A percentile compares a stretch with the other conserved stretches of the same genome.
Conservation (phyloP, 2,329 filamentous ascomycete species). For the Hymenoscyphus repandus region DNA sequence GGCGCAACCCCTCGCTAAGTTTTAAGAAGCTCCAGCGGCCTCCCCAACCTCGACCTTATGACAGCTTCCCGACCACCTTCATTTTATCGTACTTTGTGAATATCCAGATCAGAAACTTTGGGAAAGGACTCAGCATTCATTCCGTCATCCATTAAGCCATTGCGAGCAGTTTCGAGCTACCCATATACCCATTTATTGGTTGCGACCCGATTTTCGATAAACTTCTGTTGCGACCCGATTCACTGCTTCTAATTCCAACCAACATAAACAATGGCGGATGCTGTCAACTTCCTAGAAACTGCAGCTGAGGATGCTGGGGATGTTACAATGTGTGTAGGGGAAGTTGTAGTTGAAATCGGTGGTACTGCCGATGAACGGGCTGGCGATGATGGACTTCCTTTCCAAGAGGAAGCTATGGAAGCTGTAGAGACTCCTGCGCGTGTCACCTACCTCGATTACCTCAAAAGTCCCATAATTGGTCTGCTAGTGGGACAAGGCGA, state of each 20-base stretch:
- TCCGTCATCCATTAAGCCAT: conserved; percentile 1
- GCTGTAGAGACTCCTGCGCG: conserved; percentile 15
- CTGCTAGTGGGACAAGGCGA: conserved; percentile 60
- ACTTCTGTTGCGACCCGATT: neutral
- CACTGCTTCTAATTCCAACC: neutral
- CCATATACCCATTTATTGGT: neutral
- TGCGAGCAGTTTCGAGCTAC: neutral
- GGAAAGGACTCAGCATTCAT: neutral
- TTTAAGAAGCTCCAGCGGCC: neutral
- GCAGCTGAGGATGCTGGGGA: conserved; percentile 20
- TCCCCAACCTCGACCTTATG: conserved; percentile 2
- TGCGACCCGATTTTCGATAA: neutral
- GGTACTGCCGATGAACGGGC: conserved; percentile 8
- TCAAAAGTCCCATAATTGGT: conserved; percentile 65
- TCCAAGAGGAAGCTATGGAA: conserved; percentile 20
- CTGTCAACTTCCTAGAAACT: conserved; percentile 6
- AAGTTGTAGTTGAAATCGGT: conserved; percentile 25
- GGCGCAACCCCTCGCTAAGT: neutral
- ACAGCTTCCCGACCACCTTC: conserved; percentile 4
- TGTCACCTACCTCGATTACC: conserved; percentile 48
- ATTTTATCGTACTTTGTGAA: neutral
- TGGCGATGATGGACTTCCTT: conserved; percentile 17
- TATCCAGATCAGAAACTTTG: neutral
- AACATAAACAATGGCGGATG: conserved; percentile 19
- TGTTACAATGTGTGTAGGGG: conserved; percentile 26